Conservation (phyloP, 2,329 filamentous ascomycete species). For the Penicillium corylophilum region DNA sequence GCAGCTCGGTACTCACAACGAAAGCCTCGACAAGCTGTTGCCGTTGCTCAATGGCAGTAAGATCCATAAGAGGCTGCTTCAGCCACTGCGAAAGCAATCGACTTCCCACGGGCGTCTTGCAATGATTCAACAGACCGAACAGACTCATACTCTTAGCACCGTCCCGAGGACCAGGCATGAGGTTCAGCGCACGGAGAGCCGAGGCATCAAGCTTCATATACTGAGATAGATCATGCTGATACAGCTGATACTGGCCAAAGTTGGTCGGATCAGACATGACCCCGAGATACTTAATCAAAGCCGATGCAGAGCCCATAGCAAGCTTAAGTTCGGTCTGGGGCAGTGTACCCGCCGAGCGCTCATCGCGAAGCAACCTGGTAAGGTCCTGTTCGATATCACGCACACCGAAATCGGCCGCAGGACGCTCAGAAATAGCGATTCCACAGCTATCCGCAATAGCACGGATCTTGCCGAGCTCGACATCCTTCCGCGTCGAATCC, state of each 20-base stretch:
- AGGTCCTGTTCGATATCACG: slow-evolving; percentile 97
- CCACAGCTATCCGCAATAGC: slow-evolving; percentile 91
- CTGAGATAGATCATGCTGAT: slow-evolving; percentile 93
- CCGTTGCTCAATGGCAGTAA: slow-evolving; percentile 81
- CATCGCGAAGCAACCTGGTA: slow-evolving; percentile 80
- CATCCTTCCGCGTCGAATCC: slow-evolving; percentile 78
- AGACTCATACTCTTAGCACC: slow-evolving; percentile 97
- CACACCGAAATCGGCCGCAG: slow-evolving; percentile 73
- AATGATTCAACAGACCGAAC: slow-evolving; percentile 91
- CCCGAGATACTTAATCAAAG: slow-evolving; percentile 90
- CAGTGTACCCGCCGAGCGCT: slow-evolving; percentile 71
- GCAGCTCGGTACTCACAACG: slow-evolving; percentile 83
- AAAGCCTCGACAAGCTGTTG: slow-evolving; percentile 96
- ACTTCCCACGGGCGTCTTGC: slow-evolving; percentile 93
- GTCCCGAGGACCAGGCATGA: slow-evolving; percentile 94
- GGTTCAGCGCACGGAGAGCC: slow-evolving; percentile 86
- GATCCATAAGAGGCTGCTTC: slow-evolving; percentile 94
- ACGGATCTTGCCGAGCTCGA: slow-evolving; percentile 81
- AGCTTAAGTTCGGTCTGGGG: slow-evolving; percentile 91
- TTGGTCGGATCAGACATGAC: slow-evolving; percentile 89
- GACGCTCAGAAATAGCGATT: slow-evolving; percentile 80
- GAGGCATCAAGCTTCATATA: slow-evolving; percentile 99
- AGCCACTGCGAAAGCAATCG: slow-evolving; percentile 91
- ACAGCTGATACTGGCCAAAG: slow-evolving; percentile 95
- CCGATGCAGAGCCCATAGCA: slow-evolving; percentile 91